Base-by-base conservation (phyloP, 352 stramenopile genomes). In the Elongisporangium anandrum region DNA sequence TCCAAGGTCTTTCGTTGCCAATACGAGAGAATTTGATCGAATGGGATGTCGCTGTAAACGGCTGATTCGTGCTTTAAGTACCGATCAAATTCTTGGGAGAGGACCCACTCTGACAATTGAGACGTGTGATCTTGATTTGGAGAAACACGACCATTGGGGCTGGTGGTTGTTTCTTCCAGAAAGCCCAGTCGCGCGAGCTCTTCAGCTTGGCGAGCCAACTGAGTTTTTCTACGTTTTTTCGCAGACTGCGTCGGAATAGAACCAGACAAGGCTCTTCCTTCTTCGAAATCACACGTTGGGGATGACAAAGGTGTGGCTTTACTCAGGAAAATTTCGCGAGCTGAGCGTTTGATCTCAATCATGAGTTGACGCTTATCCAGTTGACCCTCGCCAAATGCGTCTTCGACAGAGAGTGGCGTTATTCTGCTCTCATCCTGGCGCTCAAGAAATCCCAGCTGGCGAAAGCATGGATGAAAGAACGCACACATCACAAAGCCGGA, bases 391-490 rank as follows among this genome's bases (percentile, higher is more conserved):
- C 39, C 16, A 51, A 9, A 19, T 3, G 3, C 20, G 17, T 8
- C 47, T 22, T 51, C 20, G 3, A 7, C n/a, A n/a, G n/a, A n/a
- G n/a, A n/a, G 17, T 22, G 20, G 7, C 3, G 17, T 51, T 6
- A 9, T 3, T 22, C 7, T 22, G 3, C 17, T 51, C 7, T 29
- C 15, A 22, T 50, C 4, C 16, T 59, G 26, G 5, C 21, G 23
- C 17, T 64, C 56, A 2, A 67, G 39, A 41, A 63, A 63, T 29
- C 59, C 58, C 16, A 69, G 52, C 7, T 69, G 63, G 21, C 63
- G 63, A 51, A 65, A 69, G 52, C 63, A 69, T 29, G 63, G 63
- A 21, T 69, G 63, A 48, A 69, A 65, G 50, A 69, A 69, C 23
- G 52, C 59, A 29, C 58, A 54, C n/a, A 47, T 62, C 24, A 7